phyloP scores from a whole-genome alignment of 805 yeast genomes.

The Hanseniaspora valbyensis region DNA sequence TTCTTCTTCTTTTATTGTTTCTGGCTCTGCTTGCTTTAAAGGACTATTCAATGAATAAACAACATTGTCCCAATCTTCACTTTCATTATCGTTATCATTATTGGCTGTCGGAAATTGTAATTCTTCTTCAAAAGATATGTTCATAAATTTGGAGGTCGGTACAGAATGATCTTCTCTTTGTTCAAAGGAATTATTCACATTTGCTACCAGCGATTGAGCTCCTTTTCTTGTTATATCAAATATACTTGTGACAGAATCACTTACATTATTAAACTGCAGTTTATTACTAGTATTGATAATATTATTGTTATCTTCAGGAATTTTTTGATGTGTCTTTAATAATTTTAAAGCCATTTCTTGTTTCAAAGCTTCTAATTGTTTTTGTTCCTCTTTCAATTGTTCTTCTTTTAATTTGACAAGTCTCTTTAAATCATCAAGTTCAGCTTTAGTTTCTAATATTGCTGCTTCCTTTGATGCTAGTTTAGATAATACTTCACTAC shows the following conservation, averaged over 20 bases:
- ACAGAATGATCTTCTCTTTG: not conserved
- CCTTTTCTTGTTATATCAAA: not conserved
- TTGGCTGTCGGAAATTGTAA: constrained; percentile 1
- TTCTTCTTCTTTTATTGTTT: not conserved
- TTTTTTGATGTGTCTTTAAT: constrained; percentile 13
- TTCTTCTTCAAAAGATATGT: constrained; percentile 5
- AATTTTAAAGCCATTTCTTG: constrained; percentile 28
- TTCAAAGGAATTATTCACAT: not conserved
- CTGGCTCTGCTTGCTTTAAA: not conserved
- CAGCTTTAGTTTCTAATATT: constrained; percentile 51
- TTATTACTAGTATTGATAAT: not conserved
- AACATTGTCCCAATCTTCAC: constrained; percentile 6
- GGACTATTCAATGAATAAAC: constrained; percentile 14
- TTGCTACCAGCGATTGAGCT: not conserved
- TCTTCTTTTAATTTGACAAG: constrained; percentile 41
- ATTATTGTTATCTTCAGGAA: not conserved
- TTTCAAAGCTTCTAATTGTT: constrained; percentile 29
- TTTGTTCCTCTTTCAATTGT: constrained; percentile 34
- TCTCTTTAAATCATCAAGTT: constrained; percentile 38
- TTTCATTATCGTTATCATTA: not conserved
- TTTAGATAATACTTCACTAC: constrained; percentile 9
- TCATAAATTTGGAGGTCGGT: not conserved
- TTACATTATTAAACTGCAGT: not conserved
- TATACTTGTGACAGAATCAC: not conserved
- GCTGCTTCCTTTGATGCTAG: constrained; percentile 61